Base-by-base conservation (phyloP, 2,329 filamentous ascomycete species). In the Stagonosporopsis rhizophila region DNA sequence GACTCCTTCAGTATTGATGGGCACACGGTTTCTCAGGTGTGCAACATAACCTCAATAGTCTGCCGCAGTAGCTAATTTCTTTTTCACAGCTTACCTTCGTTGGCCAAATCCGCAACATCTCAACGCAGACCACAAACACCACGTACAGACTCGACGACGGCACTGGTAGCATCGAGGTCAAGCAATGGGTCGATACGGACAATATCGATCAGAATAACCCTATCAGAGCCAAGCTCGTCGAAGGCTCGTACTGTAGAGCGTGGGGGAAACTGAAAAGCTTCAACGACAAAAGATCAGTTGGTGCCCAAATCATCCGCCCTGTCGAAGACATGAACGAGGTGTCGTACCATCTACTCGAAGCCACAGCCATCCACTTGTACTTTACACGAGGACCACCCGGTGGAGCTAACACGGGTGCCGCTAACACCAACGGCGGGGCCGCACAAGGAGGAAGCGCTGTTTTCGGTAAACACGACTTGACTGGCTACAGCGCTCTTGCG, bases 131-230 rank as follows among this genome's bases (percentile, higher is more conserved):
- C 37, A 97, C 94, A 65, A 96, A 96, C 79, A 87, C 92, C 65
- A 96, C 91, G 41, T 96, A 96, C 83, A 90, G 89, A 70, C 82
- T 99, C 68, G 95, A 99, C 78, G 95, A 99, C 77, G 95, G 95
- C 74, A 99, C 96, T 1, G 93, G 92, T 58, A 83, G 88, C 59
- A 89, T 97, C 68, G 96, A 99, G 77, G 93, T 92, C 65, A 96
- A 95, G 81, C 88, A 90, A 75, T 96, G 90, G 89, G 83, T 90
- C 54, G 89, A 94, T 77, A 78, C 83, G 64, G 85, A 87, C 70
- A 71, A 77, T 58, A 64, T 77, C 70, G 77, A 83, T 35, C 70
- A 71, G 39, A 77, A 75, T 17, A 78, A 80, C 41, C 79, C 81
- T 37, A 52, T 50, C 50, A 82, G 81, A 61, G 74, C 80, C 19